Base-by-base conservation (phyloP, 2,329 filamentous ascomycete species). In the Hypomyces rosellus region DNA sequence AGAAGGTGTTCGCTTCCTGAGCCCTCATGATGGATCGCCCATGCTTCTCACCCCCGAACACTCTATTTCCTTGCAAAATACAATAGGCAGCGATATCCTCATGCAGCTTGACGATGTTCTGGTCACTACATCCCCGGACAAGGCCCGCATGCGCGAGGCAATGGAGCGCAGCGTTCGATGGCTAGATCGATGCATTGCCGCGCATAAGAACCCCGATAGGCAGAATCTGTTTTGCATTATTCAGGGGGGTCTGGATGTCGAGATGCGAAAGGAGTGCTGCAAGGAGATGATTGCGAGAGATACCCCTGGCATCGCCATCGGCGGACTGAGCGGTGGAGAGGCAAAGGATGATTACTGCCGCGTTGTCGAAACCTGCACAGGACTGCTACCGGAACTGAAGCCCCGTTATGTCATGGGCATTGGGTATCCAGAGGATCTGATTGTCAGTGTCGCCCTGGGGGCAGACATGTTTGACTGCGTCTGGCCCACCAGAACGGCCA, bases 391-490 rank as follows among this genome's bases (percentile, higher is more conserved):
- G 0, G 86, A 92, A 51, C 75, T 88, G 54, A 99, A 99, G 70
- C 93, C 93, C n/a, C 81, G 93, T 65, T 99, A 99, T 70, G 92
- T 99, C 51, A 99, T 99, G 95, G 93, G 93, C 15, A 93, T 99
- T 59, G 90, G 93, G 12, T 99, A 96, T 67, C 93, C 93, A 1
- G 93, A 97, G 71, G 93, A 99, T 63, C 75, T 99, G 50, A 81
- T 99, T 2, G 91, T 99, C 37, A 95, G 89, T 48, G 85, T 96
- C 4, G 93, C 93, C 1, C 77, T 99, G 1, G 93, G 93, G 3
- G 93, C 93, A 45, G 93, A 99, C 70, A 99, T 99, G 93, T 99
- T 99, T 65, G 93, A 99, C 70, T 99, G 95, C 64, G 93, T 99
- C 6, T 99, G 93, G 93, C 95, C 93, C 1, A 97, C 93, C 4